Percentiles rank a stretch among this genome's conserved stretches.
Conservation (phyloP, 768 basidiomycete species). For the Boletellus ananiceps region DNA sequence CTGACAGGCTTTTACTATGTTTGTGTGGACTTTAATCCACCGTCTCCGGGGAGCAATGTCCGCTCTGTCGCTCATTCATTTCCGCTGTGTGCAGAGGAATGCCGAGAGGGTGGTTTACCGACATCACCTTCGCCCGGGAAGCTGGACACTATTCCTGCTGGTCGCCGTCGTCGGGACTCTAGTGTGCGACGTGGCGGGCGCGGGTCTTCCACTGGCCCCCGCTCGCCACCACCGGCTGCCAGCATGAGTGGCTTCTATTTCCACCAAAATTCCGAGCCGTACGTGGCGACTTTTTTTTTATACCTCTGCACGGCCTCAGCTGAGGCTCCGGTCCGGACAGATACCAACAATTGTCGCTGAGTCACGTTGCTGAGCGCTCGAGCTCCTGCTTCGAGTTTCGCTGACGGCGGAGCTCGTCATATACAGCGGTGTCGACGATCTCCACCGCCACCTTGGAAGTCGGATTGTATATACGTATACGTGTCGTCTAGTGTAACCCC, state of each 20-base stretch:
- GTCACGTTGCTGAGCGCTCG: constrained; percentile 68
- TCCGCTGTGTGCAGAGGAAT: constrained; percentile 30
- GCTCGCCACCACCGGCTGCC: constrained; percentile 48
- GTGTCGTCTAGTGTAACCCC: constrained; percentile 20
- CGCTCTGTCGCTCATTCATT: constrained; percentile 34
- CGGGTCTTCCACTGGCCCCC: constrained; percentile 46
- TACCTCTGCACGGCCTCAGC: background rate
- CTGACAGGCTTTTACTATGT: constrained; percentile 86
- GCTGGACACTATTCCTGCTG: constrained; percentile 36
- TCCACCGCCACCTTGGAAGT: background rate
- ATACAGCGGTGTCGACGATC: constrained; percentile 1
- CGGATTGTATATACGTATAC: constrained; percentile 15
- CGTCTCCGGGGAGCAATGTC: constrained; percentile 35
- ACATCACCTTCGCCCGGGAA: constrained; percentile 33
- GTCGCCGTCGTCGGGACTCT: constrained; percentile 40
- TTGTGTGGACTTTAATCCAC: constrained; percentile 86
- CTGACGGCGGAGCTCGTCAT: constrained; percentile 32
- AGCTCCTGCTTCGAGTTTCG: constrained; percentile 87
- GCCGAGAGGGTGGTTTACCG: constrained; percentile 23
- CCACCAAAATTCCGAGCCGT: constrained; percentile 92
- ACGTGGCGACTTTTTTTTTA: constrained; percentile 32
- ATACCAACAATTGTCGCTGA: constrained; percentile 85
- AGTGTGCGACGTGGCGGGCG: constrained; percentile 42
- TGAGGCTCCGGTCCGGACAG: constrained; percentile 37
- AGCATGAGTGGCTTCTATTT: constrained; percentile 91